Evolutionary conservation across 2,329 filamentous ascomycete genomes (phyloP).

Genomic region (Aspergillus fijiensis): DNA sequence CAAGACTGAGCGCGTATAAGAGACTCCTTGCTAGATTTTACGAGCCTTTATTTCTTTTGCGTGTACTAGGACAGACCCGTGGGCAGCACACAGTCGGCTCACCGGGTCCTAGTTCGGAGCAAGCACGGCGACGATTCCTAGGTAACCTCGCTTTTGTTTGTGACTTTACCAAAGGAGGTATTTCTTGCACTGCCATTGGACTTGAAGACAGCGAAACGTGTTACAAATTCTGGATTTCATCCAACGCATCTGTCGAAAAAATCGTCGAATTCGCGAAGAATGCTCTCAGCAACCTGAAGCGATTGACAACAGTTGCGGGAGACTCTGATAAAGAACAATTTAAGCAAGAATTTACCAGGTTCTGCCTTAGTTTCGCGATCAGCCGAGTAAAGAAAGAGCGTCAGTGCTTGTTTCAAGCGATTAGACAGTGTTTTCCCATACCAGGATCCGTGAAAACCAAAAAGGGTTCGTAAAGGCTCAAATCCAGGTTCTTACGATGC

Average conservation of each 20-base stretch:
- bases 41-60: conserved; percentile 40
- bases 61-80: conserved; percentile 14
- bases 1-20: conserved; percentile 8
- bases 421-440: conserved; percentile 10
- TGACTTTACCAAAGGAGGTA: conserved; percentile 49
- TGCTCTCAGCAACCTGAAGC: conserved; percentile 23
- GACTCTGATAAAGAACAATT: neutral
- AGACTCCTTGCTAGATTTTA: conserved; percentile 37
- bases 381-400: conserved; percentile 13
- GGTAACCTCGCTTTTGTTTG: conserved; percentile 43
- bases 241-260: conserved; percentile 34
- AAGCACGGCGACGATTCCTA: conserved; percentile 15
- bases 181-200: conserved; percentile 48
- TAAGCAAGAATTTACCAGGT: conserved; percentile 9
- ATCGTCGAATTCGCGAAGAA: conserved; percentile 32
- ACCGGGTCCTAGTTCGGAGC: conserved; percentile 1
- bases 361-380: conserved; percentile 15
- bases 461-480: conserved; percentile 9
- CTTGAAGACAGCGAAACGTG: conserved; percentile 35
- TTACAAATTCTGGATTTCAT: conserved; percentile 48
- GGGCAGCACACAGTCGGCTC: conserved; percentile 6
- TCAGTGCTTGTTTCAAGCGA: conserved; percentile 8
- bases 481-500: neutral
- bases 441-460: conserved; percentile 4
- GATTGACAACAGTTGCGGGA: neutral